Percentiles rank a stretch among this genome's conserved stretches.
Evolutionary conservation across 2,329 filamentous ascomycete species (phyloP).

Genomic region (Monosporascus sp.): DNA sequence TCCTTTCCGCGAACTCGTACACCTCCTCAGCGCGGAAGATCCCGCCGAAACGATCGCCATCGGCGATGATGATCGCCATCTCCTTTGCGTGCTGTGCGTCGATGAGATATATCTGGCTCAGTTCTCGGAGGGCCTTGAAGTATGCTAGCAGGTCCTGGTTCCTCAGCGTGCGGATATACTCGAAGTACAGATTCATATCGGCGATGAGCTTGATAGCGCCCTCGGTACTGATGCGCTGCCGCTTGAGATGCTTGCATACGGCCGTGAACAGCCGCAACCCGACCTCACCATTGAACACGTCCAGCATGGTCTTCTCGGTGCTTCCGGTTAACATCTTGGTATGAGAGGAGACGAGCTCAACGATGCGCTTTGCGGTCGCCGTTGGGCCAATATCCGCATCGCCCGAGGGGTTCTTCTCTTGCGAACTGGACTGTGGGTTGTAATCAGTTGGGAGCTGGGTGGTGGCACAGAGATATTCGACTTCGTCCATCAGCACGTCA

Average conservation of each 20-base stretch:
- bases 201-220: conserved; percentile 91
- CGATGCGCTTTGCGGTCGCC: conserved; percentile 70
- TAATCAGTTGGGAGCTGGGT: conserved; percentile 84
- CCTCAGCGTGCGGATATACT: conserved; percentile 73
- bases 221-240: conserved; percentile 83
- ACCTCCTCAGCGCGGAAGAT: conserved; percentile 95
- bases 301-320: conserved; percentile 95
- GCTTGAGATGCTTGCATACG: conserved; percentile 95
- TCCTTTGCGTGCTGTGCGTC: conserved; percentile 84
- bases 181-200: conserved; percentile 91
- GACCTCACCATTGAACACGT: conserved; percentile 98
- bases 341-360: conserved; percentile 81
- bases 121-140: conserved; percentile 84
- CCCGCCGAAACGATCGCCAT: conserved; percentile 81
- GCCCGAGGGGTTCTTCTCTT: conserved; percentile 26
- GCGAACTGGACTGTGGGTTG: conserved; percentile 57
- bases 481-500: conserved; percentile 96
- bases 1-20: conserved; percentile 89
- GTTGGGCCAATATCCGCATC: conserved; percentile 58
- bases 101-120: conserved; percentile 94
- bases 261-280: conserved; percentile 86
- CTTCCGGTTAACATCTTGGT: conserved; percentile 90
- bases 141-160: conserved; percentile 84
- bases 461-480: conserved; percentile 90
- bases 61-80: conserved; percentile 90